phyloP scores from a whole-genome alignment of 2,329 filamentous ascomycete genomes.

The Fusarium nygamai region DNA sequence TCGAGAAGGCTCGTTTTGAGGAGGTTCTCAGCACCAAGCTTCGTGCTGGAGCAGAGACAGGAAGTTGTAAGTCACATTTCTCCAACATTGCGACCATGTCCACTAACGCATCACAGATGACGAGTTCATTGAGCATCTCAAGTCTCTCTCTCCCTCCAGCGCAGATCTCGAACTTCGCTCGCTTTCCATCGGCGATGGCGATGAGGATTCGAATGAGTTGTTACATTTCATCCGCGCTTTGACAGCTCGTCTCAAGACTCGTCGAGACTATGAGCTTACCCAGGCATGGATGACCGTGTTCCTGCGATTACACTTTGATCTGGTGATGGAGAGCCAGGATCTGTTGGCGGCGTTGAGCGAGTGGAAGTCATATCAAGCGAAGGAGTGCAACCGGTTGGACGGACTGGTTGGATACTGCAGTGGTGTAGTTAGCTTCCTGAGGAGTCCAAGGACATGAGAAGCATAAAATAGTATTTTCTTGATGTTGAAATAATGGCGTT shows the following conservation, averaged over 20 bases:
- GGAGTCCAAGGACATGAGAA: conserved; percentile 65
- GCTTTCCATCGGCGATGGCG: conserved; percentile 62
- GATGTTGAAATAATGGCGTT: conserved; percentile 15
- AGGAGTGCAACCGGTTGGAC: conserved; percentile 76
- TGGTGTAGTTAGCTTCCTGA: conserved; percentile 85
- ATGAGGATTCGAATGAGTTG: conserved; percentile 72
- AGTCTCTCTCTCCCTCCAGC: conserved; percentile 82
- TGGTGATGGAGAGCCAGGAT: conserved; percentile 60
- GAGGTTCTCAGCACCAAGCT: conserved; percentile 68
- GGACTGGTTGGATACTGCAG: conserved; percentile 86
- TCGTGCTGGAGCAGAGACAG: conserved; percentile 60
- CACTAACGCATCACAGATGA: conserved; percentile 58
- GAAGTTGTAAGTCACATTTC: conserved; percentile 66
- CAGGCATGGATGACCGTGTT: conserved; percentile 99
- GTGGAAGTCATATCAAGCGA: conserved; percentile 79
- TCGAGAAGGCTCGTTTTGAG: conserved; percentile 67
- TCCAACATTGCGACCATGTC: background rate
- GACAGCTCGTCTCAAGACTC: conserved; percentile 72
- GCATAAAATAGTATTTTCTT: background rate
- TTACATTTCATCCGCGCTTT: conserved; percentile 83
- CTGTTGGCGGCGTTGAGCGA: conserved; percentile 69
- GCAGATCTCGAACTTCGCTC: conserved; percentile 93
- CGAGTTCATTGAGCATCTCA: conserved; percentile 80
- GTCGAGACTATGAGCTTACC: conserved; percentile 89
- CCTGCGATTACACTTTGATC: conserved; percentile 77